A percentile compares a stretch with the other conserved stretches of the same genome.
These are phyloP conservation scores for Jatropha podagrica DNA, from an alignment of 441 rosid species.

Conservation along the genomic window DNA sequence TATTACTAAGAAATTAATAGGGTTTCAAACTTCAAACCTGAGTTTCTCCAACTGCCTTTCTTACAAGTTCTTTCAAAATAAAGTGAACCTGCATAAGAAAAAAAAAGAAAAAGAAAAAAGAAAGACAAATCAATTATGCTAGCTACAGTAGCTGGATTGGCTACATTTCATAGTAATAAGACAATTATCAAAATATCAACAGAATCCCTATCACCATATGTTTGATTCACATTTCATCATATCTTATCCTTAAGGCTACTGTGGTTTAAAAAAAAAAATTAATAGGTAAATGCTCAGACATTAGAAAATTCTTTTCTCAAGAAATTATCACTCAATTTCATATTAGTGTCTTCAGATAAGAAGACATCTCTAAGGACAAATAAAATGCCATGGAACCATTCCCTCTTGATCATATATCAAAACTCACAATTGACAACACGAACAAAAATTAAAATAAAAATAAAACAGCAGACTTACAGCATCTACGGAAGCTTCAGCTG, in stretches of 20 bases:
- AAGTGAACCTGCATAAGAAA: conserved; percentile 61
- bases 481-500: conserved; percentile 73
- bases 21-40: conserved; percentile 42
- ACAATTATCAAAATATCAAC: too few relatives aligned
- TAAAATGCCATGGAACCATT: conserved; percentile 1
- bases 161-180: not conserved
- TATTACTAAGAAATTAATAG: not conserved
- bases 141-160: not conserved
- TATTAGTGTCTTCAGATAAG: not conserved
- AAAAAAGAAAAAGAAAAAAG: not conserved
- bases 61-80: conserved; percentile 78
- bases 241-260: not conserved
- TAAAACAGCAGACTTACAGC: conserved; percentile 41
- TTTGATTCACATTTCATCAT: not conserved
- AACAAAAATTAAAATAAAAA: not conserved
- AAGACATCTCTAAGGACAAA: not conserved
- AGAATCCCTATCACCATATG: not conserved
- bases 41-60: conserved; percentile 75
- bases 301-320: not conserved
- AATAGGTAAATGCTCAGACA: not conserved
- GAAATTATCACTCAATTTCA: not conserved
- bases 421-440: not conserved
- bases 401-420: not conserved
- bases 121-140: not conserved
- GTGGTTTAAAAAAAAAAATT: not conserved